phyloP scores from a whole-genome alignment of 2,329 filamentous ascomycete genomes.

The Fusarium denticulatum region DNA sequence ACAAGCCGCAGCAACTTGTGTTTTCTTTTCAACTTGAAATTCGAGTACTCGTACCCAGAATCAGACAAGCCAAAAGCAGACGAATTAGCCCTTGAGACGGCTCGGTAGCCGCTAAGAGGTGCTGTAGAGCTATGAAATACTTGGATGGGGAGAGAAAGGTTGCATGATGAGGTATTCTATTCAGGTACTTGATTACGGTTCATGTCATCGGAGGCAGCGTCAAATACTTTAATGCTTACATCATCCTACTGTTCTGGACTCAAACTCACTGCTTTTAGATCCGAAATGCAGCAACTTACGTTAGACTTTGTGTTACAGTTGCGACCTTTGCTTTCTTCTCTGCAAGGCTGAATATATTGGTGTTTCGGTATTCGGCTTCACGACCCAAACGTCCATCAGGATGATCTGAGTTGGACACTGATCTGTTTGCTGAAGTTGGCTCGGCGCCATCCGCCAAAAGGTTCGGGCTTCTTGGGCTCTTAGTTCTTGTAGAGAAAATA shows the following conservation, averaged over 20 bases:
- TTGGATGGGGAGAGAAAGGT: conserved; percentile 3
- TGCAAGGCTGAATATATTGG: conserved; percentile 2
- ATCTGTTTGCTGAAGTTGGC: conserved; percentile 14
- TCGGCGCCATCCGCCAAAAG: conserved; percentile 24
- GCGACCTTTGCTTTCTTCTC: not conserved
- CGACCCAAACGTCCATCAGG: not conserved
- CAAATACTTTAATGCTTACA: conserved; percentile 16
- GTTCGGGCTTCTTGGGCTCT: not conserved
- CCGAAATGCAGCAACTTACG: not conserved
- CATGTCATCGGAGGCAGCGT: conserved; percentile 3
- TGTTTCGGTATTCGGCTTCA: conserved; percentile 20
- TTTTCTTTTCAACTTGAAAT: conserved; percentile 2
- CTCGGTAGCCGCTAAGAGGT: not conserved
- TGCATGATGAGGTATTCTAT: conserved; percentile 2
- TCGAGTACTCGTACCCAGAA: not conserved
- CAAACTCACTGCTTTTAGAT: not conserved
- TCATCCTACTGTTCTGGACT: conserved; percentile 27
- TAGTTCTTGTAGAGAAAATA: conserved; percentile 1
- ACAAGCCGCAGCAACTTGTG: not conserved
- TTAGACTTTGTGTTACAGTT: conserved; percentile 4
- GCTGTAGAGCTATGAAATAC: conserved; percentile 5
- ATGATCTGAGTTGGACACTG: not conserved
- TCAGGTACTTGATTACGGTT: conserved; percentile 8
- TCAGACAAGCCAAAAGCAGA: not conserved
- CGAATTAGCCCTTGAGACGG: not conserved